Evolutionary conservation across 83 land plant genomes (phyloP).

Genomic region (Larix sibirica): DNA sequence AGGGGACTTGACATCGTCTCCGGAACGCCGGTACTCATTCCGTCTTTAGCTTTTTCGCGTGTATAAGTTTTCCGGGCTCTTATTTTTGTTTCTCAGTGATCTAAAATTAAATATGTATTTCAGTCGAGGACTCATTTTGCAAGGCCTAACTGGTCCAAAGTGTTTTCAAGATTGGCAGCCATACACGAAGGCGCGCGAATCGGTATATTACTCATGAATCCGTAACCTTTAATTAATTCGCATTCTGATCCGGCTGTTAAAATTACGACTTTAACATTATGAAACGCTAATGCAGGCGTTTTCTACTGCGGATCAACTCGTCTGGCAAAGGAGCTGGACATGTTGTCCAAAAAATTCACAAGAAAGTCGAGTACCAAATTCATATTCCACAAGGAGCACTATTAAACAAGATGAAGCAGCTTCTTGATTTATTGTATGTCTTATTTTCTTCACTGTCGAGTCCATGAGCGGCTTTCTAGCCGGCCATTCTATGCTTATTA

Average conservation of each 20-base stretch:
- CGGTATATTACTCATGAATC: conserved; percentile 12
- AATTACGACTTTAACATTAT: neutral
- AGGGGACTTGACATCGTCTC: conserved; percentile 53
- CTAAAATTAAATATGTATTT: neutral
- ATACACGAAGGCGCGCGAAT: conserved; percentile 27
- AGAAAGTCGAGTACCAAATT: conserved; percentile 6
- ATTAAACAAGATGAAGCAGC: neutral
- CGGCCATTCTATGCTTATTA: too few relatives aligned
- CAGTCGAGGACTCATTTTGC: conserved; percentile 40
- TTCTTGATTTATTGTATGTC: too few relatives aligned
- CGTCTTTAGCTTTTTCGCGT: neutral
- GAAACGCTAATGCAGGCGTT: neutral
- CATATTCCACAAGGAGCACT: conserved; percentile 12
- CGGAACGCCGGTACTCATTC: conserved; percentile 38
- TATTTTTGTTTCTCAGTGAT: neutral
- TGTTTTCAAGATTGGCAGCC: conserved; percentile 26
- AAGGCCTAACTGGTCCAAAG: conserved; percentile 35
- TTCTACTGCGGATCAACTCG: conserved; percentile 11
- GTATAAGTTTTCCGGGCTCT: neutral
- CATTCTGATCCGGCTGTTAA: neutral
- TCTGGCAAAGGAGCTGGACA: conserved; percentile 5
- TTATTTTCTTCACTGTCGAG: too few relatives aligned
- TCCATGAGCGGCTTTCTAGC: too few relatives aligned
- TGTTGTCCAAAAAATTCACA: conserved; percentile 6
- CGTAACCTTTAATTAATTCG: neutral